Percentiles rank a stretch among this genome's conserved stretches.
Evolutionary conservation across 2,329 filamentous ascomycete genomes (phyloP).

Genomic region (Fusarium haematococcum): DNA sequence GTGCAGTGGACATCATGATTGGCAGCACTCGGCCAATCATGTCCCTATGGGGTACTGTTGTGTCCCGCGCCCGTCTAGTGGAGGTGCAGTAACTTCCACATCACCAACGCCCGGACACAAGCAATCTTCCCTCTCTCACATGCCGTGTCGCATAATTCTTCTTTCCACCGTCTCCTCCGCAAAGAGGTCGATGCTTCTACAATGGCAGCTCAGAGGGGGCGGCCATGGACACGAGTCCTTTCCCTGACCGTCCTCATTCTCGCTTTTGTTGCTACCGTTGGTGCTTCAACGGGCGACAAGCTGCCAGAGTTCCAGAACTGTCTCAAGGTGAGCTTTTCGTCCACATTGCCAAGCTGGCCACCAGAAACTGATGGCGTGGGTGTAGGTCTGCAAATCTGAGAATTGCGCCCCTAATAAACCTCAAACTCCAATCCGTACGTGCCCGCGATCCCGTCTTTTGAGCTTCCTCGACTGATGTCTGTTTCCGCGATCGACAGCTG

Average conservation of each 20-base stretch:
- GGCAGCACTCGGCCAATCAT: constrained; percentile 34
- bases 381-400: constrained; percentile 80
- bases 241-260: constrained; percentile 52
- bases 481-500: constrained; percentile 63
- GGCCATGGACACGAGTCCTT: constrained; percentile 48
- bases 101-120: constrained; percentile 27
- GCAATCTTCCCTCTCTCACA: constrained; percentile 15
- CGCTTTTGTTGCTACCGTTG: constrained; percentile 57
- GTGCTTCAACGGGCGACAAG: constrained; percentile 84
- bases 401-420: constrained; percentile 78
- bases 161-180: constrained; percentile 3
- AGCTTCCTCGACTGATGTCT: constrained; percentile 29
- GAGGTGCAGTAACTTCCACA: constrained; percentile 29
- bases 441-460: constrained; percentile 20
- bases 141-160: constrained; percentile 8
- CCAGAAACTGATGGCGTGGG: constrained; percentile 23
- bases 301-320: constrained; percentile 90
- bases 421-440: constrained; percentile 76
- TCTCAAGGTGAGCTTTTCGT: constrained; percentile 71
- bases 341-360: background rate
- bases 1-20: constrained; percentile 3
- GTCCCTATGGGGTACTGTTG: constrained; percentile 6
- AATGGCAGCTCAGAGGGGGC: constrained; percentile 50
- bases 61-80: constrained; percentile 2
- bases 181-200: constrained; percentile 46